phyloP scores from a whole-genome alignment of 176 grass and related monocot species.

The Canna indica region DNA sequence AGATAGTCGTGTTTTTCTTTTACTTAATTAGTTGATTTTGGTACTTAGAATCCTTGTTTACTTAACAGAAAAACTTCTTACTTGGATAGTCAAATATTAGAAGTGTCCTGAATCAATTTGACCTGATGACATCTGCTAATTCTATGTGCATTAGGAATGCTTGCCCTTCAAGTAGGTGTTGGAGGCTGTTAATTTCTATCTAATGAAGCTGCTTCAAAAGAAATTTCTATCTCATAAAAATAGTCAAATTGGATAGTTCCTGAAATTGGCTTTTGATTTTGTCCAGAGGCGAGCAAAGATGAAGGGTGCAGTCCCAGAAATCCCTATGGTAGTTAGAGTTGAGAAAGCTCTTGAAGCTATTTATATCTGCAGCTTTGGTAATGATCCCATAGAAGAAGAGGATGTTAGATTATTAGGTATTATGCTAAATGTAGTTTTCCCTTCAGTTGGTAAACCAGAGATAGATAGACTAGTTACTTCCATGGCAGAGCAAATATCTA shows the following conservation, averaged over 20 bases:
- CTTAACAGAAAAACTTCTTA: too few species aligned
- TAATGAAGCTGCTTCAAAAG: neutral
- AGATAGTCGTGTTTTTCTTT: neutral
- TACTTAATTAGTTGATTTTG: neutral
- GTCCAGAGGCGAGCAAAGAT: slow-evolving; percentile 70
- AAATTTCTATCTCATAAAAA: neutral
- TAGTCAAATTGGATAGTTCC: neutral
- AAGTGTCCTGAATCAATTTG: too few species aligned
- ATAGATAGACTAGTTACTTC: slow-evolving; percentile 57
- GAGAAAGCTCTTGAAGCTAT: slow-evolving; percentile 90
- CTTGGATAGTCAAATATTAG: too few species aligned
- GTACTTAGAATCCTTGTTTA: neutral
- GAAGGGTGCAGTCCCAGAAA: slow-evolving; percentile 46
- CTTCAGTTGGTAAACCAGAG: slow-evolving; percentile 47
- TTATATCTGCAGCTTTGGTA: slow-evolving; percentile 83
- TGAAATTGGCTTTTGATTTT: neutral
- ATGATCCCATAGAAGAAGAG: slow-evolving; percentile 65
- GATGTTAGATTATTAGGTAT: slow-evolving; percentile 49
- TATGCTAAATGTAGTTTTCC: slow-evolving; percentile 63
- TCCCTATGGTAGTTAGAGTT: slow-evolving; percentile 49
- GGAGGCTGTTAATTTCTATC: too few species aligned
- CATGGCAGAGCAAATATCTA: slow-evolving; percentile 42
- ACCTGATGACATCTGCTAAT: too few species aligned
- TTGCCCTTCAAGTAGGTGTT: too few species aligned
- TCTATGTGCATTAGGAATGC: too few species aligned